These are phyloP conservation scores for Calonectria hawksworthii DNA, from an alignment of 2,329 filamentous ascomycete species.

Conservation along the genomic window DNA sequence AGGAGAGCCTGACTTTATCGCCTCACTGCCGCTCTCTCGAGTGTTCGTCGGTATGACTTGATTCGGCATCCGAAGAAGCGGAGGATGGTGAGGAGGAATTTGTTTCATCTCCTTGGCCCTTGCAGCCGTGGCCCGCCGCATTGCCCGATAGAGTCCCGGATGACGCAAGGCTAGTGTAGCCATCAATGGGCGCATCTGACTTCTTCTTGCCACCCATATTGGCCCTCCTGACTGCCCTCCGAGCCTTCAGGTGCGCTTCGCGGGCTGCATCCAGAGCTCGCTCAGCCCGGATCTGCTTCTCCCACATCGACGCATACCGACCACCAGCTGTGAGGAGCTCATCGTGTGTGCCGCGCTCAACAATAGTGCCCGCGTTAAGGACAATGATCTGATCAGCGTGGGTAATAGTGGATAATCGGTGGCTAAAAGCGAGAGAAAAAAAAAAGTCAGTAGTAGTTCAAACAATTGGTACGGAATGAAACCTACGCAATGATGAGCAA, in stretches of 20 bases:
- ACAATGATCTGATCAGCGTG: conserved; percentile 89
- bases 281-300: conserved; percentile 86
- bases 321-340: conserved; percentile 79
- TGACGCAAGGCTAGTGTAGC: conserved; percentile 61
- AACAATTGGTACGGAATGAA: not conserved
- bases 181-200: conserved; percentile 59
- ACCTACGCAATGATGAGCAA: conserved; percentile 94
- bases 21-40: conserved; percentile 41
- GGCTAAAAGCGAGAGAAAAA: conserved; percentile 56
- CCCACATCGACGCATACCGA: conserved; percentile 89
- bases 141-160: conserved; percentile 57
- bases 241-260: conserved; percentile 53
- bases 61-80: conserved; percentile 55
- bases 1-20: not conserved
- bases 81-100: conserved; percentile 51
- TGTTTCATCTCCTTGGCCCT: conserved; percentile 51
- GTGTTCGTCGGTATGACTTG: conserved; percentile 50
- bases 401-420: conserved; percentile 88
- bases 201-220: conserved; percentile 60
- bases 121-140: conserved; percentile 47
- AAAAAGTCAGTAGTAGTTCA: conserved; percentile 35
- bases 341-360: conserved; percentile 83
- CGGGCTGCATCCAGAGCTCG: conserved; percentile 63
- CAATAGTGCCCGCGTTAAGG: conserved; percentile 80
- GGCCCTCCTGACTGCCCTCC: conserved; percentile 60